Base-by-base conservation (phyloP, 129 eudicot species). In the Arctium lappa region DNA sequence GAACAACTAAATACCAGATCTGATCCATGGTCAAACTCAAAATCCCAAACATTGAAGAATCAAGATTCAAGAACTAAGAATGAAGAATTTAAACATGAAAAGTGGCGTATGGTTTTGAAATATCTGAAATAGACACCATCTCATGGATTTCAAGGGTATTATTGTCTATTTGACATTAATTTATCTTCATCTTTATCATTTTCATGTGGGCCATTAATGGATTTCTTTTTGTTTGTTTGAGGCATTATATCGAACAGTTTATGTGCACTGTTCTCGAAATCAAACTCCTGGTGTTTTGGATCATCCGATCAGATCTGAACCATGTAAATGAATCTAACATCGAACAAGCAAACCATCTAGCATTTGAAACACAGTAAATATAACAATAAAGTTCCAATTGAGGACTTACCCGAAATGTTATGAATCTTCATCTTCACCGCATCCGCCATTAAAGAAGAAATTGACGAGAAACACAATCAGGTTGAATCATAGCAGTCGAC, bases 351-450 rank as follows among this genome's bases (percentile, higher is more conserved):
- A 15, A 60, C 0, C 9, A 6, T 12, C 27, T 56, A 31, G 10
- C 36, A 68, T 30, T 4, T 9, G 9, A 36, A 44, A 77, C 5
- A 48, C 7, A 32, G 27, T 3, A 69, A 11, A 5, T 66, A 15
- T 2, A 22, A 39, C 11, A 40, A 66, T 9, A 10, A 69, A 62
- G n/a, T 56, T 56, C 27, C 22, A 56, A 18, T 16, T 8, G 46
- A 8, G 12, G 32, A 2, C 40, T 27, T 92, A 92, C 97, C 97
- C 74, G 94, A 92, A 60, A 31, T 82, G 33, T 88, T 84, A 39
- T 92, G 93, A 6, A 92, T 90, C 78, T 89, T 92, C 92, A 92
- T 90, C 70, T 80, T 90, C 53, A 92, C 69, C 60, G 86, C 74
- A 8, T 92, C 97, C 48, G 36, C 92, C 91, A 40, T 90, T 81